These are phyloP conservation scores for Beauveria sp. DNA, from an alignment of 2,329 filamentous ascomycete species.

Conservation along the genomic window DNA sequence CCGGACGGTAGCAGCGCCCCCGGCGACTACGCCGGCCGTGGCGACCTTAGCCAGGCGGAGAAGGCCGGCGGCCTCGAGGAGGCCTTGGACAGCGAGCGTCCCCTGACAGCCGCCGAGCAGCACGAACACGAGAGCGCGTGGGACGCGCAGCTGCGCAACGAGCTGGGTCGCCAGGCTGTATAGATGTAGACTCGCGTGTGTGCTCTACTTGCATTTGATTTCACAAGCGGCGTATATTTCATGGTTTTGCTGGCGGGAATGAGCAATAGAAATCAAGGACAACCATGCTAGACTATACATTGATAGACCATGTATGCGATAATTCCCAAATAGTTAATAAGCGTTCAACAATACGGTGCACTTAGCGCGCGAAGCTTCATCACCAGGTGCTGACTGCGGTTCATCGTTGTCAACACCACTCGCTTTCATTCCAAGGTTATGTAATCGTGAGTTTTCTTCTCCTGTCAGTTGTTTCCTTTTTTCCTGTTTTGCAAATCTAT, in stretches of 20 bases:
- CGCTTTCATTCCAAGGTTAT: conserved; percentile 8
- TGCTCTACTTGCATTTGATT: not conserved
- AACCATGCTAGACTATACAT: not conserved
- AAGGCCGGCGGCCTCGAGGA: conserved; percentile 17
- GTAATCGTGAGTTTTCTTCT: conserved; percentile 16
- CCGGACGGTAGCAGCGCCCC: conserved; percentile 60
- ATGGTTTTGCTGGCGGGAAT: not conserved
- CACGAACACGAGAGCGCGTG: conserved; percentile 16
- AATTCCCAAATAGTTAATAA: not conserved
- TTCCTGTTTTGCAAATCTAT: conserved; percentile 11
- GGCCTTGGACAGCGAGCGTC: conserved; percentile 20
- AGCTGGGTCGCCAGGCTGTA: conserved; percentile 16
- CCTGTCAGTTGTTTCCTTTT: conserved; percentile 15
- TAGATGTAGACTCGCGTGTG: conserved; percentile 4
- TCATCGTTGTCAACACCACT: not conserved
- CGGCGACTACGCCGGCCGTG: conserved; percentile 37
- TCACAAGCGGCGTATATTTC: not conserved
- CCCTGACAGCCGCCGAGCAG: conserved; percentile 13
- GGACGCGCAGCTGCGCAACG: conserved; percentile 17
- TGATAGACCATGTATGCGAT: not conserved
- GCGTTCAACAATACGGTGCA: not conserved
- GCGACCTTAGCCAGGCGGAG: not conserved
- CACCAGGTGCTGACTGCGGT: not conserved
- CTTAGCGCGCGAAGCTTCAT: not conserved
- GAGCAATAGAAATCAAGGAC: not conserved